Evolutionary conservation across 192 early-diverging fungal genomes (phyloP), one percentile per base, ranked within the genome.

Genomic region (Chytriomyces sp.): DNA sequence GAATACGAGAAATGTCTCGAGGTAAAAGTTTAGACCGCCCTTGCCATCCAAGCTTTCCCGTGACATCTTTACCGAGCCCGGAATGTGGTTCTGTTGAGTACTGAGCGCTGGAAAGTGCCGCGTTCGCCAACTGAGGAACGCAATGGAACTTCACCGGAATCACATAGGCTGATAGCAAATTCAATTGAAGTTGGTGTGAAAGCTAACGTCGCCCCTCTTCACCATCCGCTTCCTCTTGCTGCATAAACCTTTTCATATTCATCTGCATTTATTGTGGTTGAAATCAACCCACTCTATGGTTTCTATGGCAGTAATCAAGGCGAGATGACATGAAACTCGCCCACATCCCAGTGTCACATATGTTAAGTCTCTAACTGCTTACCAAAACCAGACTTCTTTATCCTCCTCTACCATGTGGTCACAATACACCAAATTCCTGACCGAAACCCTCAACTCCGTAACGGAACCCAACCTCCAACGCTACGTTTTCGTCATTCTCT

Each of bases 401-500:
- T 59, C 74, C n/a, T n/a, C n/a, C 5, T 68, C 80, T 3, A 81
- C 64, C 26, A 88, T 91, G 85, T 91, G 88, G 87, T 76, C 78
- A 53, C 53, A 78, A 62, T 94, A 90, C 77, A 76, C 84, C 14
- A 62, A 74, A 5, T 94, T 94, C 71, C 76, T 93, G 72, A 60
- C 37, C 5, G 72, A 79, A 28, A 85, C 87, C 77, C 70, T 74
- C 6, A 25, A 55, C 2, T 70, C 67, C 0, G 78, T 82, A 3
- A 59, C 80, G 4, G 89, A 91, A 75, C 72, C 80, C 39, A 85
- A 88, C 64, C 74, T 92, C 76, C 81, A 82, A 75, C 28, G 26
- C 12, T 91, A 88, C 76, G 78, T 91, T 39, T 77, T 79, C 25
- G 84, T 84, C 64, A 78, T 84, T 3, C 84, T 92, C 19, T 64